Conservation (phyloP, 208 protist genomes). For the Wallacemonas sp. region DNA sequence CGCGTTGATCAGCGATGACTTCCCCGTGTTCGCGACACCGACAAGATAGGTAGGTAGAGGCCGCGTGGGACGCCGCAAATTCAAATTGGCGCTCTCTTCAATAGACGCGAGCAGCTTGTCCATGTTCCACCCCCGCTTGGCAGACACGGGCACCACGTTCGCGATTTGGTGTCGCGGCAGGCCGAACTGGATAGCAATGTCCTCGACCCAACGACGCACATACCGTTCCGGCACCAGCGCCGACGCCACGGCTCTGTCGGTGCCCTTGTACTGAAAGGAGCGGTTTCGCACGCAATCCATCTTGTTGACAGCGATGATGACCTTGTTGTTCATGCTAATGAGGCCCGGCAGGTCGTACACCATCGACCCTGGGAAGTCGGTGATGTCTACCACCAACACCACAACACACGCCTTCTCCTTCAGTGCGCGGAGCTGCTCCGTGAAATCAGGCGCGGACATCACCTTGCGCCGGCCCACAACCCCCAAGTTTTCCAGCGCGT, state of each 20-base stretch:
- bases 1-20: conserved; percentile 93
- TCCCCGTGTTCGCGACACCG: conserved; percentile 88
- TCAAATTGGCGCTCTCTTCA: conserved; percentile 81
- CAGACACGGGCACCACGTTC: conserved; percentile 78
- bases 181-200: conserved; percentile 80
- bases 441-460: conserved; percentile 92
- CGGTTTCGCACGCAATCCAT: conserved; percentile 90
- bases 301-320: conserved; percentile 92
- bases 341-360: conserved; percentile 87
- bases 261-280: conserved; percentile 77
- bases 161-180: conserved; percentile 78
- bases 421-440: conserved; percentile 76
- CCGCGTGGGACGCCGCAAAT: conserved; percentile 62
- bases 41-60: conserved; percentile 90
- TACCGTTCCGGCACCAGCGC: conserved; percentile 73
- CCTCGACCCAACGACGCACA: conserved; percentile 75
- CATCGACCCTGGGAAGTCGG: conserved; percentile 91
- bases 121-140: conserved; percentile 91
- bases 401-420: conserved; percentile 83
- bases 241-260: conserved; percentile 70
- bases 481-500: conserved; percentile 86
- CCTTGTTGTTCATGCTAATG: conserved; percentile 92
- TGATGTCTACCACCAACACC: conserved; percentile 90
- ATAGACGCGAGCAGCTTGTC: conserved; percentile 66
- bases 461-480: conserved; percentile 76